Evolutionary conservation across 2,329 filamentous ascomycete species (phyloP).

Genomic region (Aspergillus carbonarius): DNA sequence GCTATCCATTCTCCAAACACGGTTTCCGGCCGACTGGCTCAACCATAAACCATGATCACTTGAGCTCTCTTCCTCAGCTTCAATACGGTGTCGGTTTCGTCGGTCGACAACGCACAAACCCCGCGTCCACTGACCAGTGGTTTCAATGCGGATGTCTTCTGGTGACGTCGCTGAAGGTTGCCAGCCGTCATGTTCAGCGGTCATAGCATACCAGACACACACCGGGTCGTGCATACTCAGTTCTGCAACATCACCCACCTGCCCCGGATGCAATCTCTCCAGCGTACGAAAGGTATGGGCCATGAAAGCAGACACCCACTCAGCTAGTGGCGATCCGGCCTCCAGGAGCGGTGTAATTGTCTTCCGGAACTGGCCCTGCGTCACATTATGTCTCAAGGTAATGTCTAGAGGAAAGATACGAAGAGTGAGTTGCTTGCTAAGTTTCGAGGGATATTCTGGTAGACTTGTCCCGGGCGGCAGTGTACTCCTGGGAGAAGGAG

Average conservation of each 20-base stretch:
- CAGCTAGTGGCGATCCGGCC: constrained; percentile 68
- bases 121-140: constrained; percentile 87
- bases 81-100: constrained; percentile 51
- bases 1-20: constrained; percentile 69
- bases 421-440: constrained; percentile 64
- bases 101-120: constrained; percentile 87
- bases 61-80: constrained; percentile 56
- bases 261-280: constrained; percentile 58
- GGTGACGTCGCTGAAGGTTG: constrained; percentile 51
- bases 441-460: constrained; percentile 61
- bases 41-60: constrained; percentile 78
- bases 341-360: constrained; percentile 57
- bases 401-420: constrained; percentile 76
- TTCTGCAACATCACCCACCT: constrained; percentile 50
- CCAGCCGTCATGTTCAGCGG: constrained; percentile 42
- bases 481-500: constrained; percentile 76
- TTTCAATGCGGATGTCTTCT: constrained; percentile 88
- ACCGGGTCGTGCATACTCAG: constrained; percentile 75
- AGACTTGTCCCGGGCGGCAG: constrained; percentile 61
- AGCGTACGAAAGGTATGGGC: constrained; percentile 69
- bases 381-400: constrained; percentile 68
- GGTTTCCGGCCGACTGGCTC: constrained; percentile 71
- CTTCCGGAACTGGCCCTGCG: constrained; percentile 58
- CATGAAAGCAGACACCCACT: constrained; percentile 72
- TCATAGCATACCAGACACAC: constrained; percentile 75